Conservation (phyloP, 805 yeast genomes). For the Dipodascus geniculatus region DNA sequence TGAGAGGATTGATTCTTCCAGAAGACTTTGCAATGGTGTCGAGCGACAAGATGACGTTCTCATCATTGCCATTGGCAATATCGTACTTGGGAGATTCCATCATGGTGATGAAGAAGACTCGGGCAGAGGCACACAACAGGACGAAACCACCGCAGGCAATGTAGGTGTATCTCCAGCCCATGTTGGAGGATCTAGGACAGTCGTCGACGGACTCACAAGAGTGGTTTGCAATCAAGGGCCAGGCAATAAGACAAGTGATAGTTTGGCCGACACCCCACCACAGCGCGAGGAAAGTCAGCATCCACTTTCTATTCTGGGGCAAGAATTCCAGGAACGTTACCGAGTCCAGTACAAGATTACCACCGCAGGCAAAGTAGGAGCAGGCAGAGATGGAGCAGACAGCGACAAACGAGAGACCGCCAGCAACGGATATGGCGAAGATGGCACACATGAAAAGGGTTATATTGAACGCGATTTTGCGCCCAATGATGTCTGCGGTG, state of each 20-base stretch:
- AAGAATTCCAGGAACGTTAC: constrained; percentile 40
- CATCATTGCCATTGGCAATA: constrained; percentile 39
- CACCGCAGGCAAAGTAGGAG: constrained; percentile 38
- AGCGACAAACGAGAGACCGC: constrained; percentile 36
- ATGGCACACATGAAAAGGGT: constrained; percentile 36
- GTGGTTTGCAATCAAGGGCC: constrained; percentile 42
- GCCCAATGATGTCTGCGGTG: constrained; percentile 41
- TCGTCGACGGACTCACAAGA: constrained; percentile 31
- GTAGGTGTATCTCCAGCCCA: constrained; percentile 51
- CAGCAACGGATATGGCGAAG: constrained; percentile 42
- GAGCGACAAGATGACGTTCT: constrained; percentile 32
- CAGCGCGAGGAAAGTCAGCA: constrained; percentile 39
- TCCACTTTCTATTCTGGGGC: constrained; percentile 37
- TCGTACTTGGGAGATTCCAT: constrained; percentile 45
- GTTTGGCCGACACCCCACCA: constrained; percentile 58
- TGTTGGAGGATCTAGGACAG: constrained; percentile 36
- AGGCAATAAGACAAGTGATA: constrained; percentile 36
- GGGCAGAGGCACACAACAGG: constrained; percentile 33
- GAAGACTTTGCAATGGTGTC: constrained; percentile 38
- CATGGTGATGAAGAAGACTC: constrained; percentile 32
- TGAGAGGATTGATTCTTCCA: constrained; percentile 29
- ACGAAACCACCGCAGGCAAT: constrained; percentile 44
- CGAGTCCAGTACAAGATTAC: constrained; percentile 44
- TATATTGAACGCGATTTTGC: constrained; percentile 38
- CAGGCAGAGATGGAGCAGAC: constrained; percentile 37